A percentile compares a stretch with the other conserved stretches of the same genome.
These are phyloP conservation scores for Scalesia atractyloides DNA, from an alignment of 129 eudicot genomes.

Conservation along the genomic window DNA sequence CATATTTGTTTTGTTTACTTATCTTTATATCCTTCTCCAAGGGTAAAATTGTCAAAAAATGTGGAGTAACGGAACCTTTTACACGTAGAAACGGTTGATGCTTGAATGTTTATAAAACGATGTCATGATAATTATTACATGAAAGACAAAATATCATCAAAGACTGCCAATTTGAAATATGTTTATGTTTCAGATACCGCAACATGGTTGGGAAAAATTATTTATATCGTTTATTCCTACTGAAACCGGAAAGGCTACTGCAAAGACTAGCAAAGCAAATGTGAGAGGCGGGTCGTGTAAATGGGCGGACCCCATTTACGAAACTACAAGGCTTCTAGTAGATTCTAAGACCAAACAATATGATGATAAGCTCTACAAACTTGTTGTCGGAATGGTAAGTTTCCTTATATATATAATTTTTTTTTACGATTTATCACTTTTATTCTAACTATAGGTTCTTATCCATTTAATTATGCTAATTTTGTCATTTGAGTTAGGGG, in stretches of 20 bases:
- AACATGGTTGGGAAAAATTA: conserved; percentile 91
- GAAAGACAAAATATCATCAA: not conserved
- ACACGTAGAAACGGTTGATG: not conserved
- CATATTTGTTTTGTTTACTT: not conserved
- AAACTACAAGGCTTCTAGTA: conserved; percentile 89
- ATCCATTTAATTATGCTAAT: not conserved
- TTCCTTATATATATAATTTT: conserved; percentile 12
- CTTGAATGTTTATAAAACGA: not conserved
- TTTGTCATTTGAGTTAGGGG: not conserved
- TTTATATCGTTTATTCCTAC: conserved; percentile 82
- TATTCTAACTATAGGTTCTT: not conserved
- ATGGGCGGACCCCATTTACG: conserved; percentile 99
- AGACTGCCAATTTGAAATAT: not conserved
- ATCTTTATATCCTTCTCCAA: not conserved
- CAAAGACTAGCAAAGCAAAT: conserved; percentile 92
- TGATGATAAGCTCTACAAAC: conserved; percentile 89
- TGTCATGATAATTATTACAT: not conserved
- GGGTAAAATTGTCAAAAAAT: not conserved
- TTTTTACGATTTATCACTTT: not conserved
- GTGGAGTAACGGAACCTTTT: not conserved
- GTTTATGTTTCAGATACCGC: conserved; percentile 71
- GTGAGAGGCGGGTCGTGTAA: conserved; percentile 91
- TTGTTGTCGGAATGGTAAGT: conserved; percentile 85
- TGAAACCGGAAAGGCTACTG: conserved; percentile 81
- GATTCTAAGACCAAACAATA: conserved; percentile 74